Evolutionary conservation across 2,329 filamentous ascomycete species (phyloP), one percentile per base, ranked within the genome.

Genomic region (Curvularia spicifera): DNA sequence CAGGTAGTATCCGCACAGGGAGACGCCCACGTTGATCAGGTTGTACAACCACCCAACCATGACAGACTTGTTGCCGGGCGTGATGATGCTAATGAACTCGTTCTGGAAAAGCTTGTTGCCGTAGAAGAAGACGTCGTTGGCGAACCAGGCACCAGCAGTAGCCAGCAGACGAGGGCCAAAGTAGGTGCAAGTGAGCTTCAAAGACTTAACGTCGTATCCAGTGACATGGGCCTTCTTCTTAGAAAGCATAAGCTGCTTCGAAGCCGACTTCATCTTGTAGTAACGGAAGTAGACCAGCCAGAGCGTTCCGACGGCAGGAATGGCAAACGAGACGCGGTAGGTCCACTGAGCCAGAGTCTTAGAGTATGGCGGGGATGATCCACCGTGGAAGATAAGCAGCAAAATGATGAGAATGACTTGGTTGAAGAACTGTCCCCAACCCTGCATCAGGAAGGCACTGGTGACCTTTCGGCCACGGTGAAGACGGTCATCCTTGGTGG

Each of bases 61-160:
- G 75, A 97, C 86, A 7, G 90, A 92, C 35, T 82, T 79, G 63
- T 87, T 85, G 65, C 84, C 79, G 52, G 87, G 84, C 53, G 88
- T 90, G 67, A 97, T 89, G 73, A 95, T 90, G 31, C 81, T 82
- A 79, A 97, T 97, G 80, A 97, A 97, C 75, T 94, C 86, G 62
- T 85, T 86, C 80, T 97, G 93, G 85, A 97, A 97, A 53, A 97
- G 89, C 85, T 97, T 97, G 89, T 97, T 97, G 69, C 94, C 94
- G 82, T 98, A 98, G 83, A 98, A 98, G 85, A 98, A 97, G 66
- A 98, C 90, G 73, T 98, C 94, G 78, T 98, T 98, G 81, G 89
- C 91, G 79, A 94, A 98, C 94, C 94, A 98, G 35, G 88, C 86
- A 56, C 91, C 91, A 10, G 93, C 88, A 20, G 94, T 97, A 49